A percentile compares a stretch with the other conserved stretches of the same genome.
phyloP scores from a whole-genome alignment of 106 monocot species.

The Dendrobium officinale region DNA sequence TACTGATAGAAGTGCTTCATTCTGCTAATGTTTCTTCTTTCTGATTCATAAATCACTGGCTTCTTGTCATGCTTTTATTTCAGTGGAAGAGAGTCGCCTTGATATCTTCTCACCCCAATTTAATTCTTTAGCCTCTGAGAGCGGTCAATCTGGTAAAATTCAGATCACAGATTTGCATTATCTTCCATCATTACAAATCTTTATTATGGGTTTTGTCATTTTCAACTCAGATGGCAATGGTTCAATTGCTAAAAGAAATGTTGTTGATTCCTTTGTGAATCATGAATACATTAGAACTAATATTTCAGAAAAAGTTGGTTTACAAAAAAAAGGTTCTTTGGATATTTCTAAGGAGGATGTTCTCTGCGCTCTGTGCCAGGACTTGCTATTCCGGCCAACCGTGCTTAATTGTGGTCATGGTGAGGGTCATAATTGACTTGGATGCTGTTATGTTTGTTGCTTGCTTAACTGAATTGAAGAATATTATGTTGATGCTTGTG shows the following conservation, averaged over 20 bases:
- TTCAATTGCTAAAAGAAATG: not conserved
- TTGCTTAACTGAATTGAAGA: not conserved
- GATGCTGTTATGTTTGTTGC: not conserved
- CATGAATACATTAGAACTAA: not conserved
- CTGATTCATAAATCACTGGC: not conserved
- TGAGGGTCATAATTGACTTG: conserved; percentile 4
- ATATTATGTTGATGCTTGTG: not conserved
- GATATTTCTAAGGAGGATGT: conserved; percentile 15
- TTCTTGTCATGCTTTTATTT: not conserved
- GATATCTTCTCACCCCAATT: conserved; percentile 50
- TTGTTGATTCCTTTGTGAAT: conserved; percentile 7
- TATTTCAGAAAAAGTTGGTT: not conserved
- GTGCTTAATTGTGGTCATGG: conserved; percentile 24
- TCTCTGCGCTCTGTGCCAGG: conserved; percentile 12
- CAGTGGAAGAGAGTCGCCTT: conserved; percentile 53
- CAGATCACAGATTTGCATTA: not conserved
- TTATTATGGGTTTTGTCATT: not conserved
- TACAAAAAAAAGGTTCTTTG: conserved; percentile 3
- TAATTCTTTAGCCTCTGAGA: conserved; percentile 10
- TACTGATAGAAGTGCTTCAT: not conserved
- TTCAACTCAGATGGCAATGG: not conserved
- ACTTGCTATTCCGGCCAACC: conserved; percentile 14
- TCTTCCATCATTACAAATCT: not conserved
- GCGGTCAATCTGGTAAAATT: conserved; percentile 23
- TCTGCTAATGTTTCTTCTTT: not conserved